Base-by-base conservation (phyloP, 2,329 filamentous ascomycete genomes). In the Aspergillus niger region DNA sequence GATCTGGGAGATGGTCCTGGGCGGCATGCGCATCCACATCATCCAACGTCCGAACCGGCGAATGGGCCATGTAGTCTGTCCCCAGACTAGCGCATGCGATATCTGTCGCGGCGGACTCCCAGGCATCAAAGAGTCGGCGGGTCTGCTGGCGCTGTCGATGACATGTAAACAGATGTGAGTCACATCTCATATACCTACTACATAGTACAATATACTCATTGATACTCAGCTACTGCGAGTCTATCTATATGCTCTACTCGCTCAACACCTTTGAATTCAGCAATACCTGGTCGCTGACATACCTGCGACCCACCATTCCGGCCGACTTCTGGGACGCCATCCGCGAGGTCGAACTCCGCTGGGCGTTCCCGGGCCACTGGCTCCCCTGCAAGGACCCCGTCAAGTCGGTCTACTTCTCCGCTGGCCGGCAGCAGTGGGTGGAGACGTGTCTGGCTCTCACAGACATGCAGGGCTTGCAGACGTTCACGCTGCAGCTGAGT, bases 311-410 rank as follows among this genome's bases (percentile, higher is more conserved):
- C 5, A 76, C 75, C 8, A 63, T 76, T 38, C 73, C 70, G 5
- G 3, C 57, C 2, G 65, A 71, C 3, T 62, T 67, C 47, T 75
- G 71, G 69, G 61, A 70, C 32, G 64, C 61, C 2, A 75, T 77
- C 54, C 73, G 72, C 56, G 55, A 54, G 28, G 64, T 77, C 41
- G 74, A 76, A 47, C 71, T 77, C 13, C 72, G 74, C 68, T 77
- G 74, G 74, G 74, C 75, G 0, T 77, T 77, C 32, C 74, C 73
- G 0, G 75, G 75, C 54, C 75, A 77, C 63, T 76, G 75, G 73
- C 71, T 77, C 0, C 75, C 75, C 5, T 75, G 69, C 60, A 77
- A 77, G 60, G 75, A 77, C 63, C 72, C 75, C 26, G 75, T 77
- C 22, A 74, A 76, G 55, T 60, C 69, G 2, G 66, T 77, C 3